phyloP scores from a whole-genome alignment of 805 yeast genomes.

The Candida awuae region DNA sequence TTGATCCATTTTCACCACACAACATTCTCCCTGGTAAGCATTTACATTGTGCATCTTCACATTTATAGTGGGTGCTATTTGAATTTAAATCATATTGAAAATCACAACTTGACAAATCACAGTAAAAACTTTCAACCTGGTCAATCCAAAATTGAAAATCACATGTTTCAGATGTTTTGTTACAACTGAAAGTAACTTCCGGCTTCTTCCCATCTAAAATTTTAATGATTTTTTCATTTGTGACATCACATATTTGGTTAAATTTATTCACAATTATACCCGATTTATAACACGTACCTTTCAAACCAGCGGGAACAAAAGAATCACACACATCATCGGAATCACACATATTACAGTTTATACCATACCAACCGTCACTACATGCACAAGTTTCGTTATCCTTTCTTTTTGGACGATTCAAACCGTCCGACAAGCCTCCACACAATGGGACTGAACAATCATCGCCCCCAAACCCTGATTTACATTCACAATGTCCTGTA shows the following conservation, averaged over 20 bases:
- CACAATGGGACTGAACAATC: conserved; percentile 87
- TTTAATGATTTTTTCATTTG: conserved; percentile 76
- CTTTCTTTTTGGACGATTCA: conserved; percentile 55
- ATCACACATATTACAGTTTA: conserved; percentile 84
- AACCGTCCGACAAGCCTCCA: conserved; percentile 67
- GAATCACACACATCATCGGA: conserved; percentile 70
- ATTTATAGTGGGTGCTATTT: conserved; percentile 69
- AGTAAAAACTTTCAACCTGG: conserved; percentile 79
- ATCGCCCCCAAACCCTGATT: conserved; percentile 87
- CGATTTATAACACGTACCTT: conserved; percentile 82
- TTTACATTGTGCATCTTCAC: conserved; percentile 72
- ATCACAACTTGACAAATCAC: conserved; percentile 70
- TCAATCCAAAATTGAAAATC: conserved; percentile 97
- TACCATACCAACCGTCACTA: conserved; percentile 84
- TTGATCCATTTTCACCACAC: conserved; percentile 91
- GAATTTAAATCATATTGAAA: conserved; percentile 53
- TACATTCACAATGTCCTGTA: conserved; percentile 89
- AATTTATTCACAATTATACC: conserved; percentile 76
- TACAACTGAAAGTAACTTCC: conserved; percentile 88
- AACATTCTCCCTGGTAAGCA: conserved; percentile 90
- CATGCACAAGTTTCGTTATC: conserved; percentile 56
- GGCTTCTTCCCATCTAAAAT: conserved; percentile 77
- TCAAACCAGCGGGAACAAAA: conserved; percentile 74
- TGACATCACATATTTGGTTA: conserved; percentile 92
- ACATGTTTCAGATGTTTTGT: conserved; percentile 55